Percentiles rank a stretch among this genome's conserved stretches.
These are phyloP conservation scores for Oryza rufipogon DNA, from an alignment of 176 grass and related monocot genomes.

Conservation along the genomic window DNA sequence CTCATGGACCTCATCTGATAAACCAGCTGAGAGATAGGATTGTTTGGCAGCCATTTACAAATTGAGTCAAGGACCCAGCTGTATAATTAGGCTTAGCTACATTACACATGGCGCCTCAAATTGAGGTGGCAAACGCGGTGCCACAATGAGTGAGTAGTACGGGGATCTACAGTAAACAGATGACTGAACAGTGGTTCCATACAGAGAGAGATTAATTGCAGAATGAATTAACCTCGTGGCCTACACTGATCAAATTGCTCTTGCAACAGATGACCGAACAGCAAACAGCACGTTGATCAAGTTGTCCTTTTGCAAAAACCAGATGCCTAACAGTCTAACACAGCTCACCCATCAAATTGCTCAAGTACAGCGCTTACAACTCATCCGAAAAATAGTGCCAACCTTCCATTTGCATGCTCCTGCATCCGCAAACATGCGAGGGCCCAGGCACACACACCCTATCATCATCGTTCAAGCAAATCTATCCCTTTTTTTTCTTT, in stretches of 20 bases:
- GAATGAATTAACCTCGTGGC: neutral
- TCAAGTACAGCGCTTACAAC: neutral
- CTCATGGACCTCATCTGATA: neutral
- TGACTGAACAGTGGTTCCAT: neutral
- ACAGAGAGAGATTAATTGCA: neutral
- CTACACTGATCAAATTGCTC: neutral
- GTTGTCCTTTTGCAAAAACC: neutral
- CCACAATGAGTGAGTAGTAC: neutral
- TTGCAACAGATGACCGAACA: neutral
- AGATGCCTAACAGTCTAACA: neutral
- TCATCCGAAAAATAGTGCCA: neutral
- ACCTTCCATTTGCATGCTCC: neutral
- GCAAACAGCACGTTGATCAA: neutral
- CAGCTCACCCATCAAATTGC: neutral
- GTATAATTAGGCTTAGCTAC: neutral
- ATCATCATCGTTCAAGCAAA: neutral
- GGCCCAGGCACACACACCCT: neutral
- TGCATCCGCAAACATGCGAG: neutral
- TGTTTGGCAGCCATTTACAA: neutral
- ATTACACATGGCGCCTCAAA: neutral
- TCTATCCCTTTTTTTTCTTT: neutral
- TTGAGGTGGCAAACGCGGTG: neutral
- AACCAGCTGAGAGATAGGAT: neutral
- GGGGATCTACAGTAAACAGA: neutral
- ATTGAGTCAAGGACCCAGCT: neutral